Evolutionary conservation across 495 filamentous ascomycete species (phyloP).

Genomic region (Trypethelium eluteriae): DNA sequence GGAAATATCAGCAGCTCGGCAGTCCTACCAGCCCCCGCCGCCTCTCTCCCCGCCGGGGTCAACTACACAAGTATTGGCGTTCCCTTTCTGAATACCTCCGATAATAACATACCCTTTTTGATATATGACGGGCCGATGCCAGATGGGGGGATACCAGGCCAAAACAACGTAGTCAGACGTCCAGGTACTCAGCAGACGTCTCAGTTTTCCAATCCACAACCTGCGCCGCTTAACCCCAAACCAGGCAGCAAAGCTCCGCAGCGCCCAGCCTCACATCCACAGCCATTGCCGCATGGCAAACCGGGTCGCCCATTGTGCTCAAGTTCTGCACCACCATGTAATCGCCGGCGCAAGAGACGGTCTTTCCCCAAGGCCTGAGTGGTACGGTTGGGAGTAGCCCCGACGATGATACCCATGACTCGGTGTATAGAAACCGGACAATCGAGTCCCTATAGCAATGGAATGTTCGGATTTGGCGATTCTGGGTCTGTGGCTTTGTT

Average conservation of each 20-base stretch:
- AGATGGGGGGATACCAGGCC: background rate
- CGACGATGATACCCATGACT: no score
- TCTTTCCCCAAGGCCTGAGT: background rate
- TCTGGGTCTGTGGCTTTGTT: no score
- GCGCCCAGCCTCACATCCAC: background rate
- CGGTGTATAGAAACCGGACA: no score
- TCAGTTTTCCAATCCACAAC: background rate
- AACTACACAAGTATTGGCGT: background rate
- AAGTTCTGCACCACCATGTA: background rate
- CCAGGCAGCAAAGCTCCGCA: background rate
- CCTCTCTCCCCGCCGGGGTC: background rate
- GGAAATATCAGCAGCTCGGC: background rate
- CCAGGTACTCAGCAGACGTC: background rate
- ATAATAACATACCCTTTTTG: background rate
- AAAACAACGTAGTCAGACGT: background rate
- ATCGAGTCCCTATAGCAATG: no score
- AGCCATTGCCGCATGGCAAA: background rate
- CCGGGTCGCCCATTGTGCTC: background rate
- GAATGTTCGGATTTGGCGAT: no score
- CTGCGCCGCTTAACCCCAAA: background rate
- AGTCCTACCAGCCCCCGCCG: background rate
- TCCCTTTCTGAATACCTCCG: constrained; percentile 3
- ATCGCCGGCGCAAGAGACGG: background rate
- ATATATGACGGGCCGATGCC: background rate
- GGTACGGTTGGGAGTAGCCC: no score